A percentile compares a stretch with the other conserved stretches of the same genome.
phyloP scores from a whole-genome alignment of 2,329 filamentous ascomycete genomes.

The Colletotrichum incanum region DNA sequence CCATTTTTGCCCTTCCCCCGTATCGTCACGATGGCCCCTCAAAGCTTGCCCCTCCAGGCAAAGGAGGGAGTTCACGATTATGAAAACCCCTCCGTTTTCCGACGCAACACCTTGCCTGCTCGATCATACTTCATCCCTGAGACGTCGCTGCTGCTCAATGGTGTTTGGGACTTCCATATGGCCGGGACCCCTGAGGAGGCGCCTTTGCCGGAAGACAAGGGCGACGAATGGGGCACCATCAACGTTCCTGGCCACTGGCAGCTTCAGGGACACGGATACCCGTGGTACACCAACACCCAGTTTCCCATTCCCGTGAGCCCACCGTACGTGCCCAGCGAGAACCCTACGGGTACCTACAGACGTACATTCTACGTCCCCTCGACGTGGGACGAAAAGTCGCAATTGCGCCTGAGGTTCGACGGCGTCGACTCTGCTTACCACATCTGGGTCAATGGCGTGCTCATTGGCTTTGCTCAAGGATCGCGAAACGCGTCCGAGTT shows the following conservation, averaged over 20 bases:
- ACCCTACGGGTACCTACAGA: slow-evolving; percentile 76
- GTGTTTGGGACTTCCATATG: slow-evolving; percentile 71
- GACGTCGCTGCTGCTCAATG: slow-evolving; percentile 67
- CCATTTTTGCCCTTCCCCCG: not conserved
- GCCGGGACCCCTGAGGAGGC: slow-evolving; percentile 62
- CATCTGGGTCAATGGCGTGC: slow-evolving; percentile 75
- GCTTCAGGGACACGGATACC: slow-evolving; percentile 76
- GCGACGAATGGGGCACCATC: slow-evolving; percentile 64
- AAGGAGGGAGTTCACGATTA: slow-evolving; percentile 61
- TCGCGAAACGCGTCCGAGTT: slow-evolving; percentile 80
- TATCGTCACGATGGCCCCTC: slow-evolving; percentile 43
- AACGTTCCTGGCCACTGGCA: slow-evolving; percentile 80
- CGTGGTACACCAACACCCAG: slow-evolving; percentile 79
- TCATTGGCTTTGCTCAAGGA: slow-evolving; percentile 79
- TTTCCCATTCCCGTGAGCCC: slow-evolving; percentile 78
- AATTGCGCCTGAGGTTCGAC: slow-evolving; percentile 77
- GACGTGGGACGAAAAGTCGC: slow-evolving; percentile 59
- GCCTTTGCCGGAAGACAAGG: slow-evolving; percentile 54
- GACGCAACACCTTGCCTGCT: slow-evolving; percentile 67
- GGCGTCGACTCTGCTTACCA: slow-evolving; percentile 82
- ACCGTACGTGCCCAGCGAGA: slow-evolving; percentile 73
- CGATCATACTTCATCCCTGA: slow-evolving; percentile 69
- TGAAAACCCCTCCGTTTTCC: slow-evolving; percentile 65
- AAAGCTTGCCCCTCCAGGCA: slow-evolving; percentile 54
- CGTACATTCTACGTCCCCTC: slow-evolving; percentile 68